Evolutionary conservation across 495 filamentous ascomycete genomes (phyloP).

Genomic region (Chaetomium tenue): DNA sequence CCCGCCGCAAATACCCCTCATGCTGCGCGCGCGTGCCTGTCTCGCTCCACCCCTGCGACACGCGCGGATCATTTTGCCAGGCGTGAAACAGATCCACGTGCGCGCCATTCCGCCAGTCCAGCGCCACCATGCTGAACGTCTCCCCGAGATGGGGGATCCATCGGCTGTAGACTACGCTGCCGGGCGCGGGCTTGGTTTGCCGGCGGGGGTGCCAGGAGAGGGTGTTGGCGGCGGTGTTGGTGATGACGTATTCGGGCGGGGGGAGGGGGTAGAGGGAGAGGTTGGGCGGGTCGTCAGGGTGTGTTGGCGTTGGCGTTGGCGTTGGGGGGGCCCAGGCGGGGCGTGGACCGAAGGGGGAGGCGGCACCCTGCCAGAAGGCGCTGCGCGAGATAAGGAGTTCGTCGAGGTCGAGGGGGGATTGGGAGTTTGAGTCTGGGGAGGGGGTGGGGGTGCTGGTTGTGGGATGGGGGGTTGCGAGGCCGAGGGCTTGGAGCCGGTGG

Average conservation of each 20-base stretch:
- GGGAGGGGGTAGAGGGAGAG: slow-evolving; percentile 51
- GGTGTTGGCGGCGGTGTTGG: slow-evolving; percentile 16
- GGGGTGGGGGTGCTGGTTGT: not conserved
- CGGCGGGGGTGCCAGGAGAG: slow-evolving; percentile 59
- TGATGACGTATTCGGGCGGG: slow-evolving; percentile 56
- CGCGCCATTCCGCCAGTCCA: slow-evolving; percentile 53
- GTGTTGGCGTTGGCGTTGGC: no score
- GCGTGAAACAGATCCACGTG: slow-evolving; percentile 62
- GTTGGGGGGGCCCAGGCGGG: slow-evolving; percentile 55
- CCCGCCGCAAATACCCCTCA: slow-evolving; percentile 56
- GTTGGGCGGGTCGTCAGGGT: no score
- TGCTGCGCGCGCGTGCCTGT: slow-evolving; percentile 64
- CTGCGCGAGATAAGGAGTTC: slow-evolving; percentile 48
- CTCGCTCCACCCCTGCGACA: slow-evolving; percentile 67
- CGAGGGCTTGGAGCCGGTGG: slow-evolving; percentile 52
- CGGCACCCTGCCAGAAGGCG: slow-evolving; percentile 70
- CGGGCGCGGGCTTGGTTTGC: slow-evolving; percentile 58
- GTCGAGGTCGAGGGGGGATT: slow-evolving; percentile 20
- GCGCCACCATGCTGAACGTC: slow-evolving; percentile 63
- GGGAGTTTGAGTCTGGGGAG: no score
- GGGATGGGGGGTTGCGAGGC: slow-evolving; percentile 53
- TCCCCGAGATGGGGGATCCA: slow-evolving; percentile 65
- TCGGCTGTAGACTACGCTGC: slow-evolving; percentile 62
- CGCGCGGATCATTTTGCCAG: slow-evolving; percentile 71
- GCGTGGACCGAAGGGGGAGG: slow-evolving; percentile 60